phyloP scores from a whole-genome alignment of 352 stramenopile species.

The Halophytophthora batemanensis region DNA sequence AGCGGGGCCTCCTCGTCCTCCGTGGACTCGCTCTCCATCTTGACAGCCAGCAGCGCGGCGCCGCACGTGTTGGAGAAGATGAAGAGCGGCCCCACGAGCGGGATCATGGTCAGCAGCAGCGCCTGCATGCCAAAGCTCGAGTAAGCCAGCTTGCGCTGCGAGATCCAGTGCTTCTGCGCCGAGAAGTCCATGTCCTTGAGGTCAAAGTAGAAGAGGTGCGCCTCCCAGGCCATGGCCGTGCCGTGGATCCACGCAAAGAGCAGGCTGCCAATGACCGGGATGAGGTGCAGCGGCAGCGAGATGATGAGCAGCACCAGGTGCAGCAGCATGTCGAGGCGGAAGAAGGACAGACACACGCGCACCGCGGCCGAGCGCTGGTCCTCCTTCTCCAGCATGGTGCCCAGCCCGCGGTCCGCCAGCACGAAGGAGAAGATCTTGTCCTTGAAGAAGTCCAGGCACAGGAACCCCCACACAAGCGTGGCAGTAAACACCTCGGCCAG shows the following conservation, averaged over 20 bases:
- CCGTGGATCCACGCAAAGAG: constrained; percentile 62
- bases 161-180: constrained; percentile 45
- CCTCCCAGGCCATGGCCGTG: constrained; percentile 51
- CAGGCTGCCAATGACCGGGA: constrained; percentile 47
- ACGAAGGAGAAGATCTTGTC: constrained; percentile 59
- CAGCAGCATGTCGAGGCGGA: constrained; percentile 40
- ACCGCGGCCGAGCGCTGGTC: constrained; percentile 31
- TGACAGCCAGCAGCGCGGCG: constrained; percentile 47
- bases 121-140: constrained; percentile 52
- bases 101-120: constrained; percentile 58
- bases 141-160: constrained; percentile 39
- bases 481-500: constrained; percentile 54
- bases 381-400: constrained; percentile 27
- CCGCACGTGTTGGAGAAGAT: constrained; percentile 64
- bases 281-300: constrained; percentile 55
- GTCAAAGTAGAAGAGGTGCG: constrained; percentile 59
- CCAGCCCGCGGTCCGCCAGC: constrained; percentile 34
- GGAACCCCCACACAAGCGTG: constrained; percentile 44
- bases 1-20: constrained; percentile 24
- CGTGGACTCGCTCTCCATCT: constrained; percentile 46
- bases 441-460: constrained; percentile 47
- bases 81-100: constrained; percentile 47
- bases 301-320: constrained; percentile 46
- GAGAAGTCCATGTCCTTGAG: constrained; percentile 41
- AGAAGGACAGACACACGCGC: constrained; percentile 37